These are phyloP conservation scores for Dioscorea zingiberensis DNA, from an alignment of 106 monocot genomes.

Conservation along the genomic window DNA sequence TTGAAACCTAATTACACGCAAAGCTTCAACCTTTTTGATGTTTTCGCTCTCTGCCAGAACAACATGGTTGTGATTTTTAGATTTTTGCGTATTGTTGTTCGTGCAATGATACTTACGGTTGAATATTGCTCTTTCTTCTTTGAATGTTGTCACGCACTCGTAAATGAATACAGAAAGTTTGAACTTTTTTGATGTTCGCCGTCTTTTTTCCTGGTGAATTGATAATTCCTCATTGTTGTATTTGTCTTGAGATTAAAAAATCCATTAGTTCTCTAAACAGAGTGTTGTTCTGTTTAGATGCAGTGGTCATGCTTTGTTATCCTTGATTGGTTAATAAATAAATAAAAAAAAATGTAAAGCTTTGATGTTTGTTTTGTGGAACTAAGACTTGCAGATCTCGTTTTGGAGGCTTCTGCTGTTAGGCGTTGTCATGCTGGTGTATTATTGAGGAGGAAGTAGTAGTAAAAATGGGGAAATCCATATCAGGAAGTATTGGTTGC, in stretches of 20 bases:
- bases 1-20: not conserved
- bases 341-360: not conserved
- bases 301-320: not conserved
- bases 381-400: not conserved
- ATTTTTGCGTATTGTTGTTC: not conserved
- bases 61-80: not conserved
- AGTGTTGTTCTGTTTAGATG: too few species aligned
- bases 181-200: too few species aligned
- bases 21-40: not conserved
- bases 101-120: not conserved
- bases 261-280: too few species aligned
- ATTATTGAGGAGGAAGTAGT: not conserved
- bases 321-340: not conserved
- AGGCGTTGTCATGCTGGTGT: not conserved
- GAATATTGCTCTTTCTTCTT: not conserved
- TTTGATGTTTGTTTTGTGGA: not conserved
- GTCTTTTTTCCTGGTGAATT: too few species aligned
- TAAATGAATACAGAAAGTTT: too few species aligned
- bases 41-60: not conserved
- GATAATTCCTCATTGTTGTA: too few species aligned
- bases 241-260: too few species aligned
- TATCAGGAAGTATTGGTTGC: conserved; percentile 55
- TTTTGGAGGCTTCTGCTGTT: too few species aligned
- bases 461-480: conserved; percentile 40
- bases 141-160: not conserved